These are phyloP conservation scores for Aspergillus japonicus DNA, from an alignment of 2,329 filamentous ascomycete species.

Conservation along the genomic window DNA sequence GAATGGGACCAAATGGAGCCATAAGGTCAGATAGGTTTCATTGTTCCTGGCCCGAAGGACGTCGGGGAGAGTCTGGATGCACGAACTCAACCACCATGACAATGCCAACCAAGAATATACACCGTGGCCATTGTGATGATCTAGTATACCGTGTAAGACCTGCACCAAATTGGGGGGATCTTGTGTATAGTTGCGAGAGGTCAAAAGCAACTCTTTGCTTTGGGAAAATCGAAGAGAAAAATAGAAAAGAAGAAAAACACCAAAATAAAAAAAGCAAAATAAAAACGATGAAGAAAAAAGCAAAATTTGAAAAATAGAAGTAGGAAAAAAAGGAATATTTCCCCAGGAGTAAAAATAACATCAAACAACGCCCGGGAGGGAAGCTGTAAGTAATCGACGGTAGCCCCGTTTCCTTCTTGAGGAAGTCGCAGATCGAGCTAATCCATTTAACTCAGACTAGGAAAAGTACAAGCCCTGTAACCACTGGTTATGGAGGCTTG, in stretches of 20 bases:
- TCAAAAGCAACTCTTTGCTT: background rate
- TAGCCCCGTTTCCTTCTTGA: conserved; percentile 22
- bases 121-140: background rate
- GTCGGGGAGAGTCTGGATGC: background rate
- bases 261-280: conserved; percentile 1
- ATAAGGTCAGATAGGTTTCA: background rate
- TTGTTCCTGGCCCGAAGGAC: background rate
- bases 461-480: conserved; percentile 11
- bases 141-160: background rate
- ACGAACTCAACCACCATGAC: background rate
- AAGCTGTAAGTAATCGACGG: conserved; percentile 25
- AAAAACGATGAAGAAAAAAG: conserved; percentile 5
- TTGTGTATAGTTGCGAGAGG: background rate
- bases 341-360: conserved; percentile 4
- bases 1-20: conserved; percentile 1
- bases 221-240: background rate
- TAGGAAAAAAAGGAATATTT: background rate
- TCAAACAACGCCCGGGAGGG: conserved; percentile 10
- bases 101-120: background rate
- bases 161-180: background rate
- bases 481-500: background rate
- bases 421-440: conserved; percentile 17
- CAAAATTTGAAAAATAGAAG: background rate
- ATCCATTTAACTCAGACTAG: conserved; percentile 2
- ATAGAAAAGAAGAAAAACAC: background rate